Evolutionary conservation across 345 rosid species (phyloP).

Genomic region (Lepidium sativum): DNA sequence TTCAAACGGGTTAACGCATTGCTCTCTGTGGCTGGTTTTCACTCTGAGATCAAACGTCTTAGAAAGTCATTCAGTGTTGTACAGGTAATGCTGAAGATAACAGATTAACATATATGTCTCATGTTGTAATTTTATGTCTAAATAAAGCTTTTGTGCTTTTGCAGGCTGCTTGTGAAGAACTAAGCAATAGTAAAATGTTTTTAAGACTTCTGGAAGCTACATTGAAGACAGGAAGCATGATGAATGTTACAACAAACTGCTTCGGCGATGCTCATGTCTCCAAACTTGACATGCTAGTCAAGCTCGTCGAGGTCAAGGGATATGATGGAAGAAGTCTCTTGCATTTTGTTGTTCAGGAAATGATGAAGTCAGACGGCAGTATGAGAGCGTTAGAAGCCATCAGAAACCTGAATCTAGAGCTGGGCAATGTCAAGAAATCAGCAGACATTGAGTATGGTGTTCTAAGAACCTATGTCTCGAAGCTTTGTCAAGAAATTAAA

Average conservation of each 20-base stretch:
- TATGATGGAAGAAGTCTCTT: conserved; percentile 80
- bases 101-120: not conserved
- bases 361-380: conserved; percentile 68
- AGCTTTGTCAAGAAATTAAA: conserved; percentile 53
- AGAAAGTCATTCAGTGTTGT: conserved; percentile 57
- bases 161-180: conserved; percentile 88
- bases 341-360: conserved; percentile 90
- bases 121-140: not conserved
- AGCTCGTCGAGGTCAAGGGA: conserved; percentile 86
- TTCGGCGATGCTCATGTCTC: conserved; percentile 69
- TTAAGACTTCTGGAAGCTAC: conserved; percentile 72
- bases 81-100: conserved; percentile 35
- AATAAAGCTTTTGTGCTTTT: not conserved
- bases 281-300: conserved; percentile 84
- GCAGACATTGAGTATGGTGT: conserved; percentile 81
- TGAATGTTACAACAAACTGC: conserved; percentile 79
- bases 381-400: conserved; percentile 52
- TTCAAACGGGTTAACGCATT: conserved; percentile 59
- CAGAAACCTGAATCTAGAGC: conserved; percentile 61
- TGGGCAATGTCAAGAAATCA: conserved; percentile 70
- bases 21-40: conserved; percentile 70
- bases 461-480: conserved; percentile 50
- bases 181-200: conserved; percentile 72
- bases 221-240: conserved; percentile 78
- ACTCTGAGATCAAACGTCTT: conserved; percentile 63